Evolutionary conservation across 75 land plant species (phyloP).

Genomic region (Cunninghamia lanceolata): DNA sequence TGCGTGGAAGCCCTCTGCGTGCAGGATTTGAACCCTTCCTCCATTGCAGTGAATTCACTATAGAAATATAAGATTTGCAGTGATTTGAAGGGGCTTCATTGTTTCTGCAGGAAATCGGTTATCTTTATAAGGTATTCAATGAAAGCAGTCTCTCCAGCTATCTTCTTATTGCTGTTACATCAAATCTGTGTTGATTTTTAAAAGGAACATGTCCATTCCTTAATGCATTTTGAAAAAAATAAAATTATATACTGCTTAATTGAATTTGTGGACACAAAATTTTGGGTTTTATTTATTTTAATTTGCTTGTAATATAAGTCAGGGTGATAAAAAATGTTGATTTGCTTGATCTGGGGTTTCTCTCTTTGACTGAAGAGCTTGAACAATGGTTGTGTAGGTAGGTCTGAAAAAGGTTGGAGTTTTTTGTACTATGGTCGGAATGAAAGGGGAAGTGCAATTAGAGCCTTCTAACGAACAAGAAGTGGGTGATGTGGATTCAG

Average conservation of each 20-base stretch:
- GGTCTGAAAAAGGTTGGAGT: background rate
- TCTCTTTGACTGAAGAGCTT: background rate
- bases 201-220: background rate
- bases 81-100: background rate
- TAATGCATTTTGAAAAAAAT: background rate
- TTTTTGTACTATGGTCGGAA: background rate
- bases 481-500: background rate
- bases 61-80: background rate
- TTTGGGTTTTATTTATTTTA: background rate
- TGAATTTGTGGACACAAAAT: background rate
- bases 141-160: background rate
- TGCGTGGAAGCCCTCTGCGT: background rate
- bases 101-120: background rate
- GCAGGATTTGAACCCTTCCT: background rate
- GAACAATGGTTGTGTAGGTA: background rate
- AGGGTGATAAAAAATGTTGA: background rate
- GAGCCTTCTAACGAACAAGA: background rate
- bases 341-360: background rate
- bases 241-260: background rate
- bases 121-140: background rate
- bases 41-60: background rate
- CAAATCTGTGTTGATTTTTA: background rate
- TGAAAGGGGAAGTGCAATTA: constrained; percentile 11
- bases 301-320: background rate
- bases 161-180: background rate